A percentile compares a stretch with the other conserved stretches of the same genome.
Conservation (phyloP, 768 basidiomycete species). For the Paxillus ammoniavirescens region DNA sequence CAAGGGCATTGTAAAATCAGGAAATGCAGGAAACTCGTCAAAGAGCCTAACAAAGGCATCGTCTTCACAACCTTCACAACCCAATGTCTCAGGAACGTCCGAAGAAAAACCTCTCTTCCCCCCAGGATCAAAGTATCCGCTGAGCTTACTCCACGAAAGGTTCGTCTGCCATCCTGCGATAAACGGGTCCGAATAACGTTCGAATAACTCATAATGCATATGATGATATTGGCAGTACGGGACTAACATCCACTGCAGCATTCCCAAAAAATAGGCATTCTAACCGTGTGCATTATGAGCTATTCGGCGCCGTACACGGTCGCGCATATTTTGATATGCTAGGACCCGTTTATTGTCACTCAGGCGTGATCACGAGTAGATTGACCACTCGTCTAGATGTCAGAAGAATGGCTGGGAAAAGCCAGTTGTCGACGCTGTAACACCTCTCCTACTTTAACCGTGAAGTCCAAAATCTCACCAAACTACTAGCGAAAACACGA, state of each 20-base stretch:
- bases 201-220: constrained; percentile 1
- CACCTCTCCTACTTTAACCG: background rate
- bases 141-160: constrained; percentile 80
- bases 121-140: constrained; percentile 80
- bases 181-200: background rate
- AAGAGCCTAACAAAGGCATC: constrained; percentile 39
- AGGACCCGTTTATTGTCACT: background rate
- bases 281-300: too few species aligned
- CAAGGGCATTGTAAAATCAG: constrained; percentile 81
- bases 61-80: constrained; percentile 5
- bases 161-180: constrained; percentile 21
- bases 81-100: constrained; percentile 16
- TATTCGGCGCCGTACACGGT: background rate
- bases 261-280: too few species aligned
- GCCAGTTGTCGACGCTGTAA: constrained; percentile 74
- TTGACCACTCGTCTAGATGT: constrained; percentile 47
- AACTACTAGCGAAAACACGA: constrained; percentile 42
- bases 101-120: constrained; percentile 71
- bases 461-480: background rate
- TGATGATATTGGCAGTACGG: too few species aligned
- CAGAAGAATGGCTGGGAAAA: constrained; percentile 91
- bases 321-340: background rate
- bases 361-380: background rate
- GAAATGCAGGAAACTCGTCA: constrained; percentile 86
- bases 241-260: too few species aligned